Percentiles rank a stretch among this genome's conserved stretches.
These are phyloP conservation scores for Pelagophyceae sp. DNA, from an alignment of 352 stramenopile species.

Conservation along the genomic window DNA sequence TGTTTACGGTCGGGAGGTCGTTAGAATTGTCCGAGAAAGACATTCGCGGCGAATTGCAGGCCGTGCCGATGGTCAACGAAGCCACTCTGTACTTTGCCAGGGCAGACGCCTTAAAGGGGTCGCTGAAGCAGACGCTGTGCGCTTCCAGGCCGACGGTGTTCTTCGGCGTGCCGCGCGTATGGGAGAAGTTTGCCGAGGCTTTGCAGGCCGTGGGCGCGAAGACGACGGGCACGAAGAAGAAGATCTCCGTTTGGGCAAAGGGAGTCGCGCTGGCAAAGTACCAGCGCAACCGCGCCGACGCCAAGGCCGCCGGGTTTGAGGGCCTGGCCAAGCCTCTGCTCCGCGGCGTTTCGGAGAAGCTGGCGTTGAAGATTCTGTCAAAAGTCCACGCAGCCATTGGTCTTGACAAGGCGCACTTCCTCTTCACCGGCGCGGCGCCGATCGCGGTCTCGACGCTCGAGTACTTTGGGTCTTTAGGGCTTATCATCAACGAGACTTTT, in stretches of 20 bases:
- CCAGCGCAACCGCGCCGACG: not conserved
- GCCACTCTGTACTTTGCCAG: constrained; percentile 68
- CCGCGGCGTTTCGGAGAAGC: not conserved
- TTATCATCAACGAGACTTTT: constrained; percentile 47
- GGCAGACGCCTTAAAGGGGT: constrained; percentile 75
- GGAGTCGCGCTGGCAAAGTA: constrained; percentile 25
- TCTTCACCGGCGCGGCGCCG: constrained; percentile 39
- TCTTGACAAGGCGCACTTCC: constrained; percentile 30
- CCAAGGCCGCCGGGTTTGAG: not conserved
- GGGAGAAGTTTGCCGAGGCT: constrained; percentile 82
- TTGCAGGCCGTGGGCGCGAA: constrained; percentile 47
- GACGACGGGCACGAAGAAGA: constrained; percentile 42
- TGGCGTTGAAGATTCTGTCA: not conserved
- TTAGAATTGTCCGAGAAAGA: not conserved
- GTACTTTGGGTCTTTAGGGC: constrained; percentile 47
- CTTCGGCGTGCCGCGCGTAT: constrained; percentile 76
- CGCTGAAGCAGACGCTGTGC: constrained; percentile 66
- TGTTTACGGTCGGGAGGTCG: not conserved
- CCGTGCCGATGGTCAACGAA: not conserved
- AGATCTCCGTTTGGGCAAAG: constrained; percentile 46
- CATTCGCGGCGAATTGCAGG: not conserved
- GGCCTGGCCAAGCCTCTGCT: not conserved
- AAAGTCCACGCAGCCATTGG: constrained; percentile 34
- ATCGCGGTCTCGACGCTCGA: constrained; percentile 42
- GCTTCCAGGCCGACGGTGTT: constrained; percentile 73